phyloP scores from a whole-genome alignment of 257 asterid genomes.

The Euphrasia confusa region DNA sequence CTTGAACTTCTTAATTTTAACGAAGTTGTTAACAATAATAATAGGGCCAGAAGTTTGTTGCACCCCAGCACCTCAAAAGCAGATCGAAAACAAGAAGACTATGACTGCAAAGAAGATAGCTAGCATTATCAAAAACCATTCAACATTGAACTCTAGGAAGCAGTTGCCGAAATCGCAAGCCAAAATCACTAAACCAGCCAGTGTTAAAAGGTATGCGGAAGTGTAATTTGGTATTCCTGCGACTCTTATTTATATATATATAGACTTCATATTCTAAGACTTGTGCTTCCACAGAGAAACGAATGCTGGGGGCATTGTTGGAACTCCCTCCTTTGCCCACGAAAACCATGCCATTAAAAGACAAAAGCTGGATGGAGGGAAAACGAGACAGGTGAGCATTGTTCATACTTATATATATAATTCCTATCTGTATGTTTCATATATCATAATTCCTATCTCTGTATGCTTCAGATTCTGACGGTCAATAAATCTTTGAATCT shows the following conservation, averaged over 20 bases:
- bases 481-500: slow-evolving; percentile 53
- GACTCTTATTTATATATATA: neutral
- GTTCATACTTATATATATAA: neutral
- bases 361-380: slow-evolving; percentile 89
- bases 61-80: slow-evolving; percentile 56
- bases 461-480: slow-evolving; percentile 55
- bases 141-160: slow-evolving; percentile 50
- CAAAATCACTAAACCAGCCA: slow-evolving; percentile 43
- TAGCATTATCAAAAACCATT: slow-evolving; percentile 53
- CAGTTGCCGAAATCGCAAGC: slow-evolving; percentile 43
- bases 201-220: slow-evolving; percentile 47
- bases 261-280: slow-evolving; percentile 17
- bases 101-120: slow-evolving; percentile 66
- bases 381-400: slow-evolving; percentile 58
- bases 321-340: slow-evolving; percentile 63
- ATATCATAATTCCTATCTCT: too few relatives aligned
- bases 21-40: neutral
- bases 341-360: slow-evolving; percentile 87
- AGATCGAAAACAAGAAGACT: slow-evolving; percentile 37
- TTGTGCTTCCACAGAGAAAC: slow-evolving; percentile 38
- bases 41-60: slow-evolving; percentile 42
- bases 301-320: slow-evolving; percentile 39
- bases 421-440: neutral
- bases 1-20: slow-evolving; percentile 7
- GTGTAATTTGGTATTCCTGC: neutral